Evolutionary conservation across 306 rosid species (phyloP).

Genomic region (Pueraria montana): DNA sequence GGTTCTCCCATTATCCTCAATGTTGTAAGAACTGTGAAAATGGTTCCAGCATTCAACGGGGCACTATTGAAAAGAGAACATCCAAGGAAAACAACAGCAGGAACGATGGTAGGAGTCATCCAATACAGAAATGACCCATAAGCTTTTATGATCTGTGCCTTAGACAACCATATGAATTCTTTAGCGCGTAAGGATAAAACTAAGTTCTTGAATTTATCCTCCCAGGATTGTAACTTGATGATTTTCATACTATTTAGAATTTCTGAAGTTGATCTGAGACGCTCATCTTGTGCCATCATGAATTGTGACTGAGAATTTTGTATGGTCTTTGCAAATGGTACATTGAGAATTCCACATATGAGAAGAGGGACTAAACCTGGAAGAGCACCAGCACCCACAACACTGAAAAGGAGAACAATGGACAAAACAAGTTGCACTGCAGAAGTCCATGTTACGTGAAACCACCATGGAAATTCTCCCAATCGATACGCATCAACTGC

Average conservation of each 20-base stretch:
- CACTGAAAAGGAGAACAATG: not conserved
- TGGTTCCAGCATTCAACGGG: constrained; percentile 15
- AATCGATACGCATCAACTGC: not conserved
- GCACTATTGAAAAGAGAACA: constrained; percentile 2
- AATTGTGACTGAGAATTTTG: not conserved
- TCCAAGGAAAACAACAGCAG: not conserved
- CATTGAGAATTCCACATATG: constrained; percentile 20
- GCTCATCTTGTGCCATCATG: constrained; percentile 19
- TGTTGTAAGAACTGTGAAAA: not conserved
- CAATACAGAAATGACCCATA: not conserved
- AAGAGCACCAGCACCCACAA: constrained; percentile 19
- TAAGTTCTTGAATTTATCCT: constrained; percentile 6
- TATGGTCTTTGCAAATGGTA: constrained; percentile 9
- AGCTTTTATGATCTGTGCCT: constrained; percentile 9
- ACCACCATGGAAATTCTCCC: constrained; percentile 32
- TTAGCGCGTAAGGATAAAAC: not conserved
- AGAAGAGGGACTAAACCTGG: constrained; percentile 25
- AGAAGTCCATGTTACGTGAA: not conserved
- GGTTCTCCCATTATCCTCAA: constrained; percentile 19
- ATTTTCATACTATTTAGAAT: constrained; percentile 15
- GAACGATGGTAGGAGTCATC: not conserved
- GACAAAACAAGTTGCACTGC: not conserved
- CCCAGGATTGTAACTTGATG: constrained; percentile 23
- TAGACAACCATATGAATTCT: not conserved
- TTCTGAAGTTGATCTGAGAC: constrained; percentile 21